Conservation (phyloP, 345 rosid species). For the Jatropha curcas region DNA sequence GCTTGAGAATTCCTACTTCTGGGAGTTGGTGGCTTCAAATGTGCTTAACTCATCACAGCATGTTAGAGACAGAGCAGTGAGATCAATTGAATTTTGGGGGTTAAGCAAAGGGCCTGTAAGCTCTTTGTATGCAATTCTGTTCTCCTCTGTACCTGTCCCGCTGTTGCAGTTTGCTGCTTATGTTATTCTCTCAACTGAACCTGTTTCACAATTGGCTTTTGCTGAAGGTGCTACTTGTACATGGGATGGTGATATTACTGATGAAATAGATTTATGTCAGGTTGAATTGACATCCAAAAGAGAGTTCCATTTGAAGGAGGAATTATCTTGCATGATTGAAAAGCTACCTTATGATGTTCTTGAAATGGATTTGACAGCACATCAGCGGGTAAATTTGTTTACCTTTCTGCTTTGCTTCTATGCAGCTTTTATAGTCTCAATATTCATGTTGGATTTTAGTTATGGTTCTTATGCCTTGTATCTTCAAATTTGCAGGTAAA, state of each 20-base stretch:
- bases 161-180: slow-evolving; percentile 81
- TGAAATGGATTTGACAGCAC: slow-evolving; percentile 66
- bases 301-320: slow-evolving; percentile 59
- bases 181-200: slow-evolving; percentile 74
- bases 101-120: slow-evolving; percentile 73
- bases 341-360: slow-evolving; percentile 63
- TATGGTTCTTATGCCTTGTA: neutral
- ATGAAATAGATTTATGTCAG: slow-evolving; percentile 42
- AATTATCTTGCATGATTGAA: slow-evolving; percentile 66
- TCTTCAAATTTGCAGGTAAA: slow-evolving; percentile 54
- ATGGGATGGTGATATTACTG: slow-evolving; percentile 36
- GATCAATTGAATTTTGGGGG: slow-evolving; percentile 88
- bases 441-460: neutral
- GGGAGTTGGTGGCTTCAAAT: slow-evolving; percentile 77
- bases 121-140: slow-evolving; percentile 79
- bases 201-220: slow-evolving; percentile 67
- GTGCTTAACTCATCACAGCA: slow-evolving; percentile 58
- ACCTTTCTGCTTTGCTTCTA: slow-evolving; percentile 11
- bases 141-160: slow-evolving; percentile 66
- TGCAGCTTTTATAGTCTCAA: neutral
- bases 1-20: slow-evolving; percentile 52
- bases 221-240: slow-evolving; percentile 34
- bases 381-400: slow-evolving; percentile 62
- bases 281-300: slow-evolving; percentile 53
- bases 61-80: slow-evolving; percentile 79